A percentile compares a stretch with the other conserved stretches of the same genome.
These are phyloP conservation scores for Litsea cubeba DNA, from an alignment of 164 flowering plant species.

Conservation along the genomic window DNA sequence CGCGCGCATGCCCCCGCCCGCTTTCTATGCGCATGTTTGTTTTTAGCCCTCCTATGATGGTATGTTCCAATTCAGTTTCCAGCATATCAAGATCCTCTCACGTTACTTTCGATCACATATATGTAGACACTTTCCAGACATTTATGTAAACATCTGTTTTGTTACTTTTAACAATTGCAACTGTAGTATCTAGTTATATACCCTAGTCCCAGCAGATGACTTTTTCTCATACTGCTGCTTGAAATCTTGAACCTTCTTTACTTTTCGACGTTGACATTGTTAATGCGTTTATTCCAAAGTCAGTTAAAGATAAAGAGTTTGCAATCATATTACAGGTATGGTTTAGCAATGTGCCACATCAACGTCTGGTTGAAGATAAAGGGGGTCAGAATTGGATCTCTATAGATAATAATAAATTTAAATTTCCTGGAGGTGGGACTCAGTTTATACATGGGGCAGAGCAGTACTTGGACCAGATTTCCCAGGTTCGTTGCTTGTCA, in stretches of 20 bases:
- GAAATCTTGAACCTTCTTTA: neutral
- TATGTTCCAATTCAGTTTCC: too few species aligned
- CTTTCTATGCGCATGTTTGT: too few species aligned
- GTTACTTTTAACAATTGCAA: too few species aligned
- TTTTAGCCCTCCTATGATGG: too few species aligned
- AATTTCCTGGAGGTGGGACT: conserved; percentile 98
- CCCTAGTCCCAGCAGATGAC: neutral
- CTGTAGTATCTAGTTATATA: too few species aligned
- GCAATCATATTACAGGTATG: conserved; percentile 56
- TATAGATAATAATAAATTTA: conserved; percentile 67
- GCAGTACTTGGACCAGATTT: conserved; percentile 81
- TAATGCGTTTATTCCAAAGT: neutral
- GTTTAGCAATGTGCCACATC: conserved; percentile 93
- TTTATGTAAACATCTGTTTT: too few species aligned
- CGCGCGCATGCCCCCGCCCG: too few species aligned
- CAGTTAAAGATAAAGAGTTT: neutral
- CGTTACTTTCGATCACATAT: too few species aligned
- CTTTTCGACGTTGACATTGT: neutral
- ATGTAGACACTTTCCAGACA: too few species aligned
- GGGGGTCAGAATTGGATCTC: conserved; percentile 97
- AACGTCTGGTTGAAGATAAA: conserved; percentile 88
- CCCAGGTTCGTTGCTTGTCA: conserved; percentile 43
- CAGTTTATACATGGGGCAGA: conserved; percentile 98
- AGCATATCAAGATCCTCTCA: too few species aligned
- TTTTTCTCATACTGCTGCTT: neutral